Base-by-base conservation (phyloP, 768 basidiomycete genomes). In the Tylopilus intermedius region DNA sequence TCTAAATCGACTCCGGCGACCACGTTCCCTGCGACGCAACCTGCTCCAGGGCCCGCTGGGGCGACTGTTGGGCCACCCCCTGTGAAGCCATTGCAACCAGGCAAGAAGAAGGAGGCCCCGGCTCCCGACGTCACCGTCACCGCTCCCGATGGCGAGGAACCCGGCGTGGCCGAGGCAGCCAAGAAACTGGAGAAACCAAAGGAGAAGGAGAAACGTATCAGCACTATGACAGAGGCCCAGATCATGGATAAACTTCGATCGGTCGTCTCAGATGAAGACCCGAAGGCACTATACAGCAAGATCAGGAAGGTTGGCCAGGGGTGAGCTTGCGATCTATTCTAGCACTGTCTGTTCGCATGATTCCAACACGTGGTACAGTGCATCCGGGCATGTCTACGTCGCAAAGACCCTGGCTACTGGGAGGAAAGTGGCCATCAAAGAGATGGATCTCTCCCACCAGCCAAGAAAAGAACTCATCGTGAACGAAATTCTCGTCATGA, bases 271-370 rank as follows among this genome's bases (percentile, higher is more conserved):
- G 74, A 80, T 40, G 86, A 91, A 21, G 95, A 98, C 67, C 95
- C 95, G 22, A 93, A 90, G 72, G 63, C 77, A 59, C 67, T 95
- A 18, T 99, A 97, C 71, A 89, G 87, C 62, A 97, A 96, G 78
- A 96, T 97, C 70, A 94, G 91, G 77, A 99, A 98, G 75, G 92
- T 99, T 55, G 95, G 95, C 32, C 95, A 99, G 70, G 95, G 94
- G 93, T 96, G 68, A 69, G 90, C 78, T 10, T 33, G 56, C 42
- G 18, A 40, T 60, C 55, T 41, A 30, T 46, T 51, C 13, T 37
- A 15, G 14, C 15, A 38, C 43, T 44, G 9, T 32, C 1, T 4
- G 7, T 45, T 3, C 26, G 8, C n/a, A 32, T n/a, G 29, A 39
- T 42, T 56, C 47, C 50, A 47, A 48, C 46, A 55, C 48, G 52